These are phyloP conservation scores for Aureobasidium sp. DNA, from an alignment of 2,329 filamentous ascomycete genomes.

Conservation along the genomic window DNA sequence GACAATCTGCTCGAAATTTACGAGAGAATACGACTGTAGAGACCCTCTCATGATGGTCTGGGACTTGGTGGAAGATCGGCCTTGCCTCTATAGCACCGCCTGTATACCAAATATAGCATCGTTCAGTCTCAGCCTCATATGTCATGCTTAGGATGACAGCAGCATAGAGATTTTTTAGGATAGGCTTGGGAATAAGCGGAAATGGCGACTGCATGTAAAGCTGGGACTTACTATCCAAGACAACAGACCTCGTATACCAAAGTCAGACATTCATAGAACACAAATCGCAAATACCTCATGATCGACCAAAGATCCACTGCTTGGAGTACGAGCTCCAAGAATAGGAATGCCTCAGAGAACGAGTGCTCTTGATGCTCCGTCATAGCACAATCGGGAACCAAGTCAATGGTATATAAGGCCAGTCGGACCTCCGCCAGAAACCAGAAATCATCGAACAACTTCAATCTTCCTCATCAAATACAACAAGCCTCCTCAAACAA, in stretches of 20 bases:
- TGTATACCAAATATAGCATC: neutral
- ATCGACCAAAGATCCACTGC: neutral
- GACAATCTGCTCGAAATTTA: neutral
- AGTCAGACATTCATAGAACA: neutral
- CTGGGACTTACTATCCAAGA: neutral
- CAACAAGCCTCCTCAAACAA: constrained; percentile 5
- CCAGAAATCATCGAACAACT: constrained; percentile 5
- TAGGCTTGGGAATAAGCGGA: neutral
- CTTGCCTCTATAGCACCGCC: too few species aligned
- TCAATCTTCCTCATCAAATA: constrained; percentile 7
- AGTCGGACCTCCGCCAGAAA: neutral
- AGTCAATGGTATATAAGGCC: constrained; percentile 13
- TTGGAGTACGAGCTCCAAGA: constrained; percentile 11
- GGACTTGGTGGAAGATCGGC: too few species aligned
- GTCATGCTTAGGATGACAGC: neutral
- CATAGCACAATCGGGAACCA: neutral
- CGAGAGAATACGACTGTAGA: too few species aligned
- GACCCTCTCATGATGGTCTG: too few species aligned
- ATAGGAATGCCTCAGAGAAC: constrained; percentile 5
- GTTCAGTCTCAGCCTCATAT: neutral
- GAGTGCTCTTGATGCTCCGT: neutral
- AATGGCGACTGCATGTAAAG: neutral
- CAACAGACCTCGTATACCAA: neutral
- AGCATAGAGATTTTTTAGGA: too few species aligned
- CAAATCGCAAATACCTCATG: constrained; percentile 9